Base-by-base conservation (phyloP, 345 rosid species). In the Populus simonii region DNA sequence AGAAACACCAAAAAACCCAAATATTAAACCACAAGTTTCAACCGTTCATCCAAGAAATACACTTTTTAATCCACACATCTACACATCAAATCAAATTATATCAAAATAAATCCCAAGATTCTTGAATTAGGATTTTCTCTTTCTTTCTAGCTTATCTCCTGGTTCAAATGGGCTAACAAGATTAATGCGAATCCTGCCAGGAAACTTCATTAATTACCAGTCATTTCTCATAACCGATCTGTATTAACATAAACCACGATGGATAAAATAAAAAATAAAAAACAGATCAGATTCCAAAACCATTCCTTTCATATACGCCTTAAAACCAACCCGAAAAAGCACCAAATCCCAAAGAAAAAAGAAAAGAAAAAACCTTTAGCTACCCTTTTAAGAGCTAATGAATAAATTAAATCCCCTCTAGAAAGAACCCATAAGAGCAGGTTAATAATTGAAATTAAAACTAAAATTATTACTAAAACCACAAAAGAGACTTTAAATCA, bases 81-180 rank as follows among this genome's bases (percentile, higher is more conserved):
- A 8, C 33, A 39, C 8, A 41, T 35, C 68, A 61, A 59, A 77
- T 70, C 83, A 70, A 47, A 79, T 70, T 74, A 22, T 16, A 39
- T n/a, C 43, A 74, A n/a, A 67, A 45, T 22, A 41, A 53, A 68
- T 38, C 73, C 39, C 63, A 15, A 81, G 70, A 79, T 69, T 73
- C 62, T 59, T 68, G 43, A 87, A 72, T 74, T 80, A 81, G 68
- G 57, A 79, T 31, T 38, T 23, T 71, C 25, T 29, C 71, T 65
- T 67, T 76, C 41, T 73, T 80, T 82, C 83, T 83, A 61, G 78
- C 84, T 75, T 76, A 74, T 51, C 72, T 74, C 79, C 71, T 76
- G 72, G 29, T 85, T 81, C 88, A 84, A 86, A 87, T 73, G 39
- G 41, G 71, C 83, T 10, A 79, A 71, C 73, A 78, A 39, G 76